Base-by-base conservation (phyloP, 2,329 filamentous ascomycete species). In the Trichoderma simmonsii region DNA sequence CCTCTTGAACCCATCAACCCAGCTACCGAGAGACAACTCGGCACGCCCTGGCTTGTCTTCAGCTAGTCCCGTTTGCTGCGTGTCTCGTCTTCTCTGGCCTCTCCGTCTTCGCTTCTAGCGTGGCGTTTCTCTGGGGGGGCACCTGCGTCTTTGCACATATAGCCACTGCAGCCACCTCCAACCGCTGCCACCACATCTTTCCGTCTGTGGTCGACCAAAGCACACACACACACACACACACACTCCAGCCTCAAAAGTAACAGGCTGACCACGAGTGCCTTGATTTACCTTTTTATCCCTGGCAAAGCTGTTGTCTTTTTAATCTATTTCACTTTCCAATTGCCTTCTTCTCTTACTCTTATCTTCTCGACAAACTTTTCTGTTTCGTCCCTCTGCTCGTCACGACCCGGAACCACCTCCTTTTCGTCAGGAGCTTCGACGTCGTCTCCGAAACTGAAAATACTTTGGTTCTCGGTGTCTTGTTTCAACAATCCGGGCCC, bases 131-230 rank as follows among this genome's bases (percentile, higher is more conserved):
- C n/a, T 36, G 39, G 51, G 66, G 56, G 54, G 54, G 6, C 18
- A 21, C 66, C 66, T 70, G 66, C 66, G 48, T 61, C 66, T 60
- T 51, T 28, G 39, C 66, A 70, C 66, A 70, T 62, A 70, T 70
- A 70, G 57, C 66, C 66, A 61, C 66, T 54, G 56, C 66, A 70
- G 66, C 66, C 66, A 54, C 66, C n/a, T 70, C 15, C 39, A 54
- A 34, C 57, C 57, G 28, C 57, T 70, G 43, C 66, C 26, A 70
- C 66, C 28, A 62, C 66, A 36, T 36, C 36, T 51, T 54, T 39
- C 18, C 21, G 32, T 48, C 54, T 60, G 65, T 48, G 54, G 59
- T 60, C 54, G 28, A 32, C 54, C 65, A 28, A 18, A 32, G 18
- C 32, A 28, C 56, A 26, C 56, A 39, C 36, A 39, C 36, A 3